Evolutionary conservation across 129 eudicot genomes (phyloP).

Genomic region (Tagetes patula): DNA sequence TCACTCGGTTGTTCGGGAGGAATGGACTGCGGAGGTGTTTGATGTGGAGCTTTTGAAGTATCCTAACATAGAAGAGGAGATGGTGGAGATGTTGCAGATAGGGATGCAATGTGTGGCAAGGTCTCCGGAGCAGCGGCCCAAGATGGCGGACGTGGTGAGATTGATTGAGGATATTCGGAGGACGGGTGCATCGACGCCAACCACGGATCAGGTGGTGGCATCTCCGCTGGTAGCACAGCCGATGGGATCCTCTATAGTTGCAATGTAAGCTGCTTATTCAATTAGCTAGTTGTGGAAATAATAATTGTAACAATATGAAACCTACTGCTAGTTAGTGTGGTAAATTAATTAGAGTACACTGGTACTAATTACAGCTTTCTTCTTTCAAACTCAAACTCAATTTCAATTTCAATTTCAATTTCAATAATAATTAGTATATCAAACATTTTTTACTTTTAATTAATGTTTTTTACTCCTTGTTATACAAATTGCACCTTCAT

Average conservation of each 20-base stretch:
- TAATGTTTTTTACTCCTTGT: too few species aligned
- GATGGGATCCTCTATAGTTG: slow-evolving; percentile 49
- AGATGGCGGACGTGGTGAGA: slow-evolving; percentile 65
- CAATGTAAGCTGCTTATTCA: slow-evolving; percentile 10
- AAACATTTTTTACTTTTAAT: too few species aligned
- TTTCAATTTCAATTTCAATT: too few species aligned
- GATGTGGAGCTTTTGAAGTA: slow-evolving; percentile 70
- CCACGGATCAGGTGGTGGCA: slow-evolving; percentile 32
- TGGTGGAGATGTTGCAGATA: slow-evolving; percentile 83
- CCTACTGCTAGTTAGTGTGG: too few species aligned
- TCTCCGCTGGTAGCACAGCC: slow-evolving; percentile 54
- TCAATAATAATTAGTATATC: too few species aligned
- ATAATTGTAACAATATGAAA: too few species aligned
- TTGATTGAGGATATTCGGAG: slow-evolving; percentile 68
- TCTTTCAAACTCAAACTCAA: too few species aligned
- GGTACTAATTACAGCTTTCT: too few species aligned
- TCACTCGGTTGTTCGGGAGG: slow-evolving; percentile 87
- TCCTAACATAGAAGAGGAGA: slow-evolving; percentile 84
- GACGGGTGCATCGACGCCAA: slow-evolving; percentile 62
- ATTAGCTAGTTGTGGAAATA: too few species aligned
- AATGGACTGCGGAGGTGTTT: slow-evolving; percentile 98
- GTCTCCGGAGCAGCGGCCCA: slow-evolving; percentile 80
- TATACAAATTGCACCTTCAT: too few species aligned
- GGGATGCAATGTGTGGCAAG: slow-evolving; percentile 73
- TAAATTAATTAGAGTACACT: too few species aligned